Base-by-base conservation (phyloP, 257 asterid genomes). In the Forsythia suspensa region DNA sequence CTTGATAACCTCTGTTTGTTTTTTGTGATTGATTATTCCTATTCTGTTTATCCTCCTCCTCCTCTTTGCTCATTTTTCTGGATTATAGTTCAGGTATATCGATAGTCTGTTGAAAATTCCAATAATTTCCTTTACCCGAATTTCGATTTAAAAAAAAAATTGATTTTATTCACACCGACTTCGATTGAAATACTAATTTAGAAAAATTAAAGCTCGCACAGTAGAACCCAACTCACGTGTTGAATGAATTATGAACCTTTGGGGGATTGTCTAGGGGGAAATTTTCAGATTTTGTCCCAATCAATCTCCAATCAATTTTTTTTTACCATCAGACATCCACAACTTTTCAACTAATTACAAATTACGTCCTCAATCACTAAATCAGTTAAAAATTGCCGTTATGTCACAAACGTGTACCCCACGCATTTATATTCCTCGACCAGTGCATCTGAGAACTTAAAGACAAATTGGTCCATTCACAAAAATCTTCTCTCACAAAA, bases 11-110 rank as follows among this genome's bases (percentile, higher is more conserved):
- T 72, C 70, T 80, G 29, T 63, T 63, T 63, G 70, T n/a, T 63
- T 29, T 39, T 63, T 29, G 70, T 3, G 1, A 29, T 8, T 18
- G 38, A 63, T 63, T 10, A 12, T 63, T 29, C 40, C 8, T 10
- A 55, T 80, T 80, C 85, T 82, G 86, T 71, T 84, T 80, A 85
- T 73, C 88, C 9, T 63, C 36, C 36, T 63, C n/a, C 36, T 84
- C 94, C 77, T 84, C 86, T 52, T 84, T 85, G 84, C 85, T 80
- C 97, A 92, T 92, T 65, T 55, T 57, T 52, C 59, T 48, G 59
- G 20, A 48, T 48, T 13, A 15, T 48, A 63, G 29, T 10, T 63
- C 70, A 63, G 40, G 20, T 21, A 63, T 63, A 29, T 63, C 16
- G 70, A 29, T 63, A 8, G 18, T 5, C 70, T 29, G 70, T 10